Evolutionary conservation across 257 asterid genomes (phyloP), one percentile per base, ranked within the genome.

Genomic region (Solanum etuberosum): DNA sequence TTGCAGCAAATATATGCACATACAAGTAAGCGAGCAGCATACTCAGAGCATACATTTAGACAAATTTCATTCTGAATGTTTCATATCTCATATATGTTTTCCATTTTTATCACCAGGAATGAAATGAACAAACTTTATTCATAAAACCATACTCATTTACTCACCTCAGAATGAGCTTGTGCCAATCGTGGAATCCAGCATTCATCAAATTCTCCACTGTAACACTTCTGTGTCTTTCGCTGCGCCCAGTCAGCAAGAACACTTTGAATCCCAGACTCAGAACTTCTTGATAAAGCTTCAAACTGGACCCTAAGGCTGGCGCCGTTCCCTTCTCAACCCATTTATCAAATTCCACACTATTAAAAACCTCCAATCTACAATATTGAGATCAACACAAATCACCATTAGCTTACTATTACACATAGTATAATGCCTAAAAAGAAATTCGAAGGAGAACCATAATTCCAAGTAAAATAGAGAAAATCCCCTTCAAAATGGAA

Each of bases 321-420:
- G 96, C 95, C 46, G 23, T 86, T 85, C 98, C 99, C 90, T 88
- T 90, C 88, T 94, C 99, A n/a, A 94, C 97, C 99, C 99, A 97
- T 78, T 90, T 67, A 88, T 93, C 97, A 81, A 95, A 97, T 88
- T 90, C 89, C 67, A 70, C 80, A 83, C 91, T 86, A 84, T 95
- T 91, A 78, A 97, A 97, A 15, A 93, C 63, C 88, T 97, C 98
- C 95, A 92, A 89, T 87, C 99, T 95, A 88, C 74, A 89, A 48
- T 15, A 86, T 6, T 42, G 38, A 68, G 57, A 35, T 67, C 57
- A 54, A 59, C 18, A 23, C 21, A 51, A 9, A 71, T 9, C 12
- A 74, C 11, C 32, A 71, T 20, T 37, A 74, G 40, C 99, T 85
- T 90, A 92, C 68, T 93, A 92, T 89, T 94, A 95, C 4, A 46